Evolutionary conservation across 2,329 filamentous ascomycete species (phyloP), one percentile per base, ranked within the genome.

Genomic region (Hypoxylon sp.): DNA sequence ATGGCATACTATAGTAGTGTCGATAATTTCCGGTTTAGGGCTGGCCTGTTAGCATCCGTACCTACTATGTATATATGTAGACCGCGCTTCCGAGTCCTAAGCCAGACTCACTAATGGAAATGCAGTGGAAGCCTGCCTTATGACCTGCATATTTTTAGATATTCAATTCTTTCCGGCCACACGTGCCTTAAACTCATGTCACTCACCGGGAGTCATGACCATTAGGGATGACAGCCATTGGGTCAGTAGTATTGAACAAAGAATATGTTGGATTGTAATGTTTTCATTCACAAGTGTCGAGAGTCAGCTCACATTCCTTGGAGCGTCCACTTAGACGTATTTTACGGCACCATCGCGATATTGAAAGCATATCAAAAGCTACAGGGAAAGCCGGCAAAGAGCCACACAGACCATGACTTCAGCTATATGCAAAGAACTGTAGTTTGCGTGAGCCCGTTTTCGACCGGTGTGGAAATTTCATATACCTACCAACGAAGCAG

Each of bases 41-140:
- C 61, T 65, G 62, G 65, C 57, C 57, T 67, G 65, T 60, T 38
- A 67, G 46, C 38, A 67, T n/a, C 56, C 62, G 56, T 56, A 52
- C n/a, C n/a, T n/a, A n/a, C n/a, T n/a, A n/a, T n/a, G n/a, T n/a
- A n/a, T n/a, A n/a, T n/a, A n/a, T 23, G 45, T 51, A 53, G 51
- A 32, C n/a, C 17, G 51, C 34, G 25, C 23, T 55, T 60, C 49
- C 56, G 32, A 49, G 17, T 49, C 45, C 17, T 55, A 14, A 36
- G 19, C 60, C 21, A 57, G 23, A 32, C 46, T 17, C 10, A 52
- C 25, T 21, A 7, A 36, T 3, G 14, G 34, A 38, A 5, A 49
- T 49, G 23, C 13, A 32, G 34, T 49, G 17, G 32, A 41, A 57
- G 32, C 55, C n/a, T 49, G 32, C 61, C 55, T 67, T n/a, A 56